These are phyloP conservation scores for Pulveroboletus sp. DNA, from an alignment of 768 basidiomycete genomes.

Conservation along the genomic window DNA sequence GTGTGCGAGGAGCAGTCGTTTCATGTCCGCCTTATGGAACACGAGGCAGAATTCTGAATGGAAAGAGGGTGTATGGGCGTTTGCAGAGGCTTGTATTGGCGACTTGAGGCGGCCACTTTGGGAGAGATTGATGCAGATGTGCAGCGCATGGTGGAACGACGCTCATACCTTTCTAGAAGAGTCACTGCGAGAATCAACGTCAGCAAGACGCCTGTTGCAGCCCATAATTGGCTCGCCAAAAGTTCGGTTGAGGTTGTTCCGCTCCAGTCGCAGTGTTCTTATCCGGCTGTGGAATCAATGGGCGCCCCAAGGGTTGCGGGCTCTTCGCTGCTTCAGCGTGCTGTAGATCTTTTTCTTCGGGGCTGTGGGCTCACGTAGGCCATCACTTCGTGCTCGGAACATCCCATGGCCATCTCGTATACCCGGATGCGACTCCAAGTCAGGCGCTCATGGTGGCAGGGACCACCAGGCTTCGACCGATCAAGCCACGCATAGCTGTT, in stretches of 20 bases:
- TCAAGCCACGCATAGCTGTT: too few relatives aligned
- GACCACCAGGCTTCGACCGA: too few relatives aligned
- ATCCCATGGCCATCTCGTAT: too few relatives aligned
- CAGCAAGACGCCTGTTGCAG: not conserved
- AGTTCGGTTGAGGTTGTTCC: too few relatives aligned
- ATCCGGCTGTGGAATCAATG: too few relatives aligned
- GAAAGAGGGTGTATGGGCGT: not conserved
- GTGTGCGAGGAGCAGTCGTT: not conserved
- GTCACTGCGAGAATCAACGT: too few relatives aligned
- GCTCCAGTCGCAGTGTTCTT: too few relatives aligned
- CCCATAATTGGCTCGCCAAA: too few relatives aligned
- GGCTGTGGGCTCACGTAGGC: not conserved
- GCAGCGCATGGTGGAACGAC: too few relatives aligned
- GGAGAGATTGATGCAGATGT: not conserved
- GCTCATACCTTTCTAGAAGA: not conserved
- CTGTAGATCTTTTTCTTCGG: not conserved
- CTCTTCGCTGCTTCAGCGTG: not conserved
- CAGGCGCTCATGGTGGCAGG: too few relatives aligned
- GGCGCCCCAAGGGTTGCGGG: not conserved
- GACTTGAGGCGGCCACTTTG: not conserved
- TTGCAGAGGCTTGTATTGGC: not conserved
- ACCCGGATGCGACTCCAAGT: too few relatives aligned
- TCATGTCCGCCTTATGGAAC: not conserved
- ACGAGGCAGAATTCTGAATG: not conserved
- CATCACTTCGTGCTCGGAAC: too few relatives aligned